These are phyloP conservation scores for Candida corydali DNA, from an alignment of 805 yeast genomes.

Conservation along the genomic window DNA sequence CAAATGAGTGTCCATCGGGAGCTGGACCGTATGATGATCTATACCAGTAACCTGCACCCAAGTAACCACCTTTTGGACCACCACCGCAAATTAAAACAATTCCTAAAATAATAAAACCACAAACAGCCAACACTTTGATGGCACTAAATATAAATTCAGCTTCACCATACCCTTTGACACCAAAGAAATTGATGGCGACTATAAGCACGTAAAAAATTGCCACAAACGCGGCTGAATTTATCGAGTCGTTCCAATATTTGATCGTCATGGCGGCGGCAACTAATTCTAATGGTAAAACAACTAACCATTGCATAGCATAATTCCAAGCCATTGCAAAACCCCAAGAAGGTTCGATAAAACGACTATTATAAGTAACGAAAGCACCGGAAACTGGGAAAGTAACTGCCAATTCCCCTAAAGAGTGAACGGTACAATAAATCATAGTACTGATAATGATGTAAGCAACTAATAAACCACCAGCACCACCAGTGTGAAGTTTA, in stretches of 20 bases:
- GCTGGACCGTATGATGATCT: slow-evolving; percentile 40
- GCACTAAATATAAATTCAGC: slow-evolving; percentile 49
- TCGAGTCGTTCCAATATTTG: slow-evolving; percentile 46
- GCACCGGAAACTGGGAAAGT: slow-evolving; percentile 65
- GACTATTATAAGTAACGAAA: slow-evolving; percentile 53
- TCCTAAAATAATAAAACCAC: slow-evolving; percentile 45
- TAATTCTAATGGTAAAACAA: slow-evolving; percentile 52
- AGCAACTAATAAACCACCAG: slow-evolving; percentile 61
- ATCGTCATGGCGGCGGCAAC: slow-evolving; percentile 56
- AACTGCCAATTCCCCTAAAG: slow-evolving; percentile 57
- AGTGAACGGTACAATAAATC: slow-evolving; percentile 53
- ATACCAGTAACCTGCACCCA: slow-evolving; percentile 47
- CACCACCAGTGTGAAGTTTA: slow-evolving; percentile 62
- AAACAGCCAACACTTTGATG: slow-evolving; percentile 45
- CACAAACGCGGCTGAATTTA: slow-evolving; percentile 57
- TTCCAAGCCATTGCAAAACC: slow-evolving; percentile 45
- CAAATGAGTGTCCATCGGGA: not conserved
- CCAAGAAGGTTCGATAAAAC: slow-evolving; percentile 56
- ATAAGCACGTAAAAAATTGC: slow-evolving; percentile 46
- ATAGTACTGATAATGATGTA: slow-evolving; percentile 54
- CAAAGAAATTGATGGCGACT: slow-evolving; percentile 46
- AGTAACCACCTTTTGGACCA: slow-evolving; percentile 44
- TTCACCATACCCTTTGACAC: slow-evolving; percentile 55
- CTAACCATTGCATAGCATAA: slow-evolving; percentile 25
- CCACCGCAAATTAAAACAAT: slow-evolving; percentile 50